Evolutionary conservation across 805 yeast species (phyloP), one percentile per base, ranked within the genome.

Genomic region (Metschnikowia proteae): DNA sequence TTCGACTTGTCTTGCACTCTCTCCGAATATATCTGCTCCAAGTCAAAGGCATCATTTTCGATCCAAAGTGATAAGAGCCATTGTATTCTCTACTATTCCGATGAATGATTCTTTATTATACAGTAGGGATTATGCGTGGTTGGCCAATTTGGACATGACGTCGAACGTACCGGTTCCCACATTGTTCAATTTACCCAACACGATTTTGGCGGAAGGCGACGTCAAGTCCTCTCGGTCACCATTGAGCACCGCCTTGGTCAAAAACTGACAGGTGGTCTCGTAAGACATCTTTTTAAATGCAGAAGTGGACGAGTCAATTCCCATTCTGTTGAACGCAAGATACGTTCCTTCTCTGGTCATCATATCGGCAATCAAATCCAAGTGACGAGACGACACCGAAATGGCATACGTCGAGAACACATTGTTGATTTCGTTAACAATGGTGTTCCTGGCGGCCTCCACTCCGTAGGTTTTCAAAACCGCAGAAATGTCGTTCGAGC

Each of bases 281-380:
- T 90, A 94, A 48, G 97, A 89, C 99, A 94, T 94, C 76, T 94
- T 94, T 91, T 89, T 86, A 76, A 94, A 88, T 13, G 98, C 87
- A 6, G 98, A 91, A 1, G 97, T 90, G 10, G 94, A 82, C 1
- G 96, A 80, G 67, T 94, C 98, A 66, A 95, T 91, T 69, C 99
- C 99, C 73, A 89, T 97, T 78, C 99, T 88, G 71, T 89, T 91
- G 78, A 94, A 94, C 26, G 99, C 96, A 65, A 92, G 73, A 65
- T 91, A 94, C 2, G 95, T 81, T 63, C 99, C 99, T 71, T 94
- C 98, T 70, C 99, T 83, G 4, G 99, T 94, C 99, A 94, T 94
- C 89, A 88, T 88, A 70, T 94, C 99, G 56, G 96, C 99, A 68
- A 94, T 85, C 67, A 94, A 81, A 65, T 94, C 99, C 72, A 94